phyloP scores from a whole-genome alignment of 306 rosid genomes.

The Castanea sativa region DNA sequence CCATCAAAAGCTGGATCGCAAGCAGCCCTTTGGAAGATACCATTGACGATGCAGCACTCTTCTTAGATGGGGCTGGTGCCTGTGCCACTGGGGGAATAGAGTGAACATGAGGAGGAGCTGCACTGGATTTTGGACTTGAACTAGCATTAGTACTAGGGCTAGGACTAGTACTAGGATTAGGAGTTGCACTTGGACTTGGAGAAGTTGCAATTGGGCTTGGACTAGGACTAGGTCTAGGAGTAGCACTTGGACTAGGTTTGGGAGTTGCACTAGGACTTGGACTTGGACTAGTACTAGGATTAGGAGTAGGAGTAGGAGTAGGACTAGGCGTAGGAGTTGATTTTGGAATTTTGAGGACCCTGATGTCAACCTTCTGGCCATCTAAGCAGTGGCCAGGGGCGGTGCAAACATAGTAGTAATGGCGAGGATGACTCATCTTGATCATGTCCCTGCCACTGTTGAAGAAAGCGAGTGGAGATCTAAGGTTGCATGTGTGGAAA shows the following conservation, averaged over 20 bases:
- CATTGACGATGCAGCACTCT: background rate
- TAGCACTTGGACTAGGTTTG: background rate
- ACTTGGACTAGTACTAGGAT: background rate
- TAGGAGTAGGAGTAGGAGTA: background rate
- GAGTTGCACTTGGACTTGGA: background rate
- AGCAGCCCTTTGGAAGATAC: background rate
- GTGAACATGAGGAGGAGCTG: background rate
- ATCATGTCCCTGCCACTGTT: background rate
- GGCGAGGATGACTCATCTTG: background rate
- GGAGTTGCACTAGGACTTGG: background rate
- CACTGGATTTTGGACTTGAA: background rate
- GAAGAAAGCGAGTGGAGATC: background rate
- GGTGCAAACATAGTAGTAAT: background rate
- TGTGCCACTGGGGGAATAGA: background rate
- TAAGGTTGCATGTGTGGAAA: background rate
- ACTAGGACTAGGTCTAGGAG: background rate
- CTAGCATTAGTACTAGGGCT: background rate
- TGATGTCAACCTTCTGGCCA: slow-evolving; percentile 5
- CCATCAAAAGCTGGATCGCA: background rate
- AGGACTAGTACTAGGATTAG: too few species aligned
- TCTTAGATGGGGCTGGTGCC: background rate
- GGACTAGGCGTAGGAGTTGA: background rate
- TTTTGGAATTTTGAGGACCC: background rate
- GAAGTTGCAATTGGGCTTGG: background rate
- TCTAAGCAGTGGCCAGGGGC: background rate